Evolutionary conservation across 2,329 filamentous ascomycete species (phyloP), one percentile per base, ranked within the genome.

Genomic region (Colletotrichum navitas): DNA sequence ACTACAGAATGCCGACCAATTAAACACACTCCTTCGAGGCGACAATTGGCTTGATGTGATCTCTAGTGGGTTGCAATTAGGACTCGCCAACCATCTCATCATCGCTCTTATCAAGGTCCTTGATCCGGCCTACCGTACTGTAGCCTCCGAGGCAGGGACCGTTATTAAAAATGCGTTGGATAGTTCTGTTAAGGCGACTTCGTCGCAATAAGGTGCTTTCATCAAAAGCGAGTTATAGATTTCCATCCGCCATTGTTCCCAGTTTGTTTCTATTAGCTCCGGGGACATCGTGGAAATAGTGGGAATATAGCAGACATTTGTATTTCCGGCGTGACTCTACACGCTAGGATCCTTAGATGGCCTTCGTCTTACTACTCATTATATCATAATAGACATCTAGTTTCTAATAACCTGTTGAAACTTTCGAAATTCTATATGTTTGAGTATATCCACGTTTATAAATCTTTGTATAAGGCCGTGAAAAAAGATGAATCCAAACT

Each of bases 201-300:
- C 10, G 7, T 4, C 5, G 26, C 32, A 10, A 54, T 52, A 10
- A 54, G 16, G 6, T 32, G 51, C 18, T 11, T 11, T 3, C 1
- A 5, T 41, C 14, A 12, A 14, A 26, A 2, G 14, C 1, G 3
- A 7, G 12, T 4, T 24, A 2, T 29, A 7, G 47, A 8, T 14
- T 8, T 14, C 47, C 11, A 2, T 1, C n/a, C 14, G 1, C 7
- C 5, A 6, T 49, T 49, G 11, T 3, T 5, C 1, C 11, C 12
- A 6, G 5, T 0, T 26, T 26, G 11, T 5, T 14, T 7, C n/a
- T 11, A 16, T 0, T 10, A 45, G 24, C 12, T 5, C 5, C 4
- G 24, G 3, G 10, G 10, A 1, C 3, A n/a, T 52, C 3, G 6
- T 4, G 16, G 49, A 52, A 29, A 29, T 29, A 41, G 11, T 10